Conservation (phyloP, 2,329 filamentous ascomycete genomes). For the Colletotrichum musicola region DNA sequence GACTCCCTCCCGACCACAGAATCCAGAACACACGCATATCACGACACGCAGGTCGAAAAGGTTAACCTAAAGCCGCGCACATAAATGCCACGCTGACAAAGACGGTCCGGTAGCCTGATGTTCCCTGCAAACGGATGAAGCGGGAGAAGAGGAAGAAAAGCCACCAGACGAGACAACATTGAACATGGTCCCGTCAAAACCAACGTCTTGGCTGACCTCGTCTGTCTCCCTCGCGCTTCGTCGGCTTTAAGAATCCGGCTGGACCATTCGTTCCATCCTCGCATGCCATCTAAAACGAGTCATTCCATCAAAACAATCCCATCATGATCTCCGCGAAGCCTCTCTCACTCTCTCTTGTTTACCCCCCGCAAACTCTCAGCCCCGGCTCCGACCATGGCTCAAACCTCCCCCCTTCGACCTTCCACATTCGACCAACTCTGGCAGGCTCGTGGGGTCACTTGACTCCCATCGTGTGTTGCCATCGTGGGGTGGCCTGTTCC, state of each 20-base stretch:
- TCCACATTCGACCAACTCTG: neutral
- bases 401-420: neutral
- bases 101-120: conserved; percentile 5
- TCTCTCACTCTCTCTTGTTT: neutral
- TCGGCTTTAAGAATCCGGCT: conserved; percentile 1
- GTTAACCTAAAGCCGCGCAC: conserved; percentile 4
- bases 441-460: conserved; percentile 4
- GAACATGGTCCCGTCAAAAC: neutral
- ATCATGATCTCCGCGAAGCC: conserved; percentile 6
- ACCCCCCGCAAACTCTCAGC: conserved; percentile 12
- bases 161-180: conserved; percentile 15
- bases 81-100: conserved; percentile 26
- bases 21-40: conserved; percentile 2
- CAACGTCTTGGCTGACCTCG: neutral
- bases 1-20: conserved; percentile 15
- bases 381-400: neutral
- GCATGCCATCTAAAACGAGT: conserved; percentile 8
- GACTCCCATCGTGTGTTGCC: neutral
- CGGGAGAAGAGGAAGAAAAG: conserved; percentile 1
- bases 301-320: conserved; percentile 17
- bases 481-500: conserved; percentile 17
- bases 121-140: conserved; percentile 34
- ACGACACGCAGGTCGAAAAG: conserved; percentile 4
- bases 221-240: conserved; percentile 1
- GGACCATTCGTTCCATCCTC: no score